Evolutionary conservation across 305 asterid genomes (phyloP).

Genomic region (Solanum hybrid): DNA sequence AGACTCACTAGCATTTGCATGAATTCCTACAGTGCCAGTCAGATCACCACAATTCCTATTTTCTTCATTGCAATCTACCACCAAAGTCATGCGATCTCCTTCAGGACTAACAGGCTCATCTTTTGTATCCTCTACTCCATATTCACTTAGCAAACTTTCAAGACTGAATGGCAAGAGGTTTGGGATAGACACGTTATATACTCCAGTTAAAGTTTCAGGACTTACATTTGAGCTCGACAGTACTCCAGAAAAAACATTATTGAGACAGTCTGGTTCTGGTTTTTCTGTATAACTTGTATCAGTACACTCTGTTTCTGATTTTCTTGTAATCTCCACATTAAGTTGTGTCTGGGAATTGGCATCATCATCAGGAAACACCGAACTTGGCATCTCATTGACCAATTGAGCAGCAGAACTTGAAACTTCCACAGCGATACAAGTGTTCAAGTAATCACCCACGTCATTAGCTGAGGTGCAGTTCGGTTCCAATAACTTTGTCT

Average conservation of each 20-base stretch:
- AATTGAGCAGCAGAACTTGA: slow-evolving; percentile 12
- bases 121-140: not conserved
- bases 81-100: not conserved
- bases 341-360: not conserved
- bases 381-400: slow-evolving; percentile 12
- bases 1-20: not conserved
- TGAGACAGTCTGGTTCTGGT: slow-evolving; percentile 11
- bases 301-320: not conserved
- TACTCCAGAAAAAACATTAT: slow-evolving; percentile 9
- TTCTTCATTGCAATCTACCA: not conserved
- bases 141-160: slow-evolving; percentile 3
- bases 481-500: not conserved
- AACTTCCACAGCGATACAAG: not conserved
- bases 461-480: slow-evolving; percentile 12
- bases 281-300: slow-evolving; percentile 1
- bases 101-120: not conserved
- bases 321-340: slow-evolving; percentile 11
- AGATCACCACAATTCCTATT: not conserved
- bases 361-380: slow-evolving; percentile 11
- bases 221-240: slow-evolving; percentile 8
- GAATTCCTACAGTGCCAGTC: not conserved
- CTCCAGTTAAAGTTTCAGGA: not conserved
- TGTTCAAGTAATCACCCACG: not conserved
- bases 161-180: not conserved
- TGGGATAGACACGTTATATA: not conserved